Percentiles rank a stretch among this genome's conserved stretches.
Conservation (phyloP, 331 rosid genomes). For the Erythrophleum ivorense region DNA sequence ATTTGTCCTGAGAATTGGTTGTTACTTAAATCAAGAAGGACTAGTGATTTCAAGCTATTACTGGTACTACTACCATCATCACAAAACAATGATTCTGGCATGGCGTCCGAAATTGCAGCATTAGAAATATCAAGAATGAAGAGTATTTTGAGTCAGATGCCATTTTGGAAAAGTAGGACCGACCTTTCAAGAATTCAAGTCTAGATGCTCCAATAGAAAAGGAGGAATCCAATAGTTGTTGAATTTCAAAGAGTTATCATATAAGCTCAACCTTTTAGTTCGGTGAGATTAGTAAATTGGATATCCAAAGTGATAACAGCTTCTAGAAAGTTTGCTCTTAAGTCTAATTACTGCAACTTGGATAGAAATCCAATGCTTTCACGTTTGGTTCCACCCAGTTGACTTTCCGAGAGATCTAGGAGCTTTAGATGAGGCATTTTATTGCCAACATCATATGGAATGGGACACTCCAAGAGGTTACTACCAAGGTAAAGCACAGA, state of each 20-base stretch:
- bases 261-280: no score
- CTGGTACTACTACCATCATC: no score
- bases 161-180: background rate
- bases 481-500: no score
- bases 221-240: constrained; percentile 12
- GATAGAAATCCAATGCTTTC: background rate
- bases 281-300: no score
- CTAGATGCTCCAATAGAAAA: background rate
- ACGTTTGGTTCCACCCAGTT: constrained; percentile 4
- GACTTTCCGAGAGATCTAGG: background rate
- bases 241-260: no score
- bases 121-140: background rate
- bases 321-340: no score
- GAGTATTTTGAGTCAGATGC: background rate
- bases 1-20: background rate
- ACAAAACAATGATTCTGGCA: background rate
- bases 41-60: no score
- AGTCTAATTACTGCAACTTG: background rate
- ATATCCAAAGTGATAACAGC: no score
- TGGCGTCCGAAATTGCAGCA: background rate
- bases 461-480: background rate
- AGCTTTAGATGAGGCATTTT: background rate
- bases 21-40: no score
- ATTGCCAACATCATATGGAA: background rate
- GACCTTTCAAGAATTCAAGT: background rate